Conservation (phyloP, 768 basidiomycete species). For the Exsudoporus frostii region DNA sequence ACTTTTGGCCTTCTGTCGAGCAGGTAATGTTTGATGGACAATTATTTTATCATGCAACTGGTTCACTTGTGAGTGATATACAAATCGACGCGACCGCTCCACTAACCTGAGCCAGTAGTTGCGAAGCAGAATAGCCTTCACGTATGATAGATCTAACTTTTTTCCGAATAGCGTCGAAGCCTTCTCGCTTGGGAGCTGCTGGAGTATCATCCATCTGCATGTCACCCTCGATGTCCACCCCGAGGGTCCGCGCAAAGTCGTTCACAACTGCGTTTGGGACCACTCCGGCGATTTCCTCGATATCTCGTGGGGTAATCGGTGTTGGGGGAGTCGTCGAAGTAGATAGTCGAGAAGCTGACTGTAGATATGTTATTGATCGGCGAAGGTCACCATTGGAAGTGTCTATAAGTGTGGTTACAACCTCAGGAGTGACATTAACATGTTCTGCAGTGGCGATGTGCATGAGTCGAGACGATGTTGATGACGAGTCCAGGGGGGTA, state of each 20-base stretch:
- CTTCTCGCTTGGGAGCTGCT: slow-evolving; percentile 26
- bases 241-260: slow-evolving; percentile 66
- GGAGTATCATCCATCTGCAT: slow-evolving; percentile 44
- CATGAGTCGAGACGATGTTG: slow-evolving; percentile 69
- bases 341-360: slow-evolving; percentile 89
- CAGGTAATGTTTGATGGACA: slow-evolving; percentile 74
- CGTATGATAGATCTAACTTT: slow-evolving; percentile 76
- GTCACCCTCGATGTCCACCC: slow-evolving; percentile 63
- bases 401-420: slow-evolving; percentile 69
- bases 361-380: slow-evolving; percentile 95
- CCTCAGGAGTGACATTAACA: slow-evolving; percentile 52
- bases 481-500: slow-evolving; percentile 80
- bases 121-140: slow-evolving; percentile 90
- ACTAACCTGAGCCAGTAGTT: slow-evolving; percentile 82
- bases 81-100: not conserved
- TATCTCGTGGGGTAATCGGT: slow-evolving; percentile 70
- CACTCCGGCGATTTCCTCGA: slow-evolving; percentile 96
- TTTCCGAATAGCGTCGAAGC: slow-evolving; percentile 60
- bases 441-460: slow-evolving; percentile 79
- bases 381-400: slow-evolving; percentile 91
- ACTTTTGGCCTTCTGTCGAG: slow-evolving; percentile 76
- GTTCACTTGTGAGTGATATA: slow-evolving; percentile 3
- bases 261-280: slow-evolving; percentile 75
- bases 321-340: slow-evolving; percentile 68
- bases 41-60: slow-evolving; percentile 91